A percentile compares a stretch with the other conserved stretches of the same genome.
phyloP scores from a whole-genome alignment of 129 eudicot species.

The Logfia minima region DNA sequence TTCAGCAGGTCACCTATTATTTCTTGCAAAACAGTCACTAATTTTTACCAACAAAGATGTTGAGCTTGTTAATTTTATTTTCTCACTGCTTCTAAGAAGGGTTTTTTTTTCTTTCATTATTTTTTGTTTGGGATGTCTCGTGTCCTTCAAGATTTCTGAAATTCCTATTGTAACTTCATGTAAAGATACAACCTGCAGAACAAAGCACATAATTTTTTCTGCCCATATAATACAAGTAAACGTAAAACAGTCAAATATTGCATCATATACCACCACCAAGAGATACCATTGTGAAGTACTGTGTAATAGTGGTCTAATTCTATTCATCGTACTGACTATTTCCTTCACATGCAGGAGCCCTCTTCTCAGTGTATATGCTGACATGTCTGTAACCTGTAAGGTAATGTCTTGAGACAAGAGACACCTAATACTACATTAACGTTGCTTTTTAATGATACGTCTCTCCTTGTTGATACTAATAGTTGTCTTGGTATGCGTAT shows the following conservation, averaged over 20 bases:
- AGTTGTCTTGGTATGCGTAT: neutral
- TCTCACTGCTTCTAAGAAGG: neutral
- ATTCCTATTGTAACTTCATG: neutral
- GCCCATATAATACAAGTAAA: neutral
- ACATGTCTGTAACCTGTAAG: conserved; percentile 99
- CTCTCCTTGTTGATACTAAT: neutral
- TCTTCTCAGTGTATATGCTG: conserved; percentile 98
- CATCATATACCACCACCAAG: neutral
- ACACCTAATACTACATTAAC: conserved; percentile 2
- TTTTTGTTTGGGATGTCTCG: neutral
- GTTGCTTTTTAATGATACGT: neutral
- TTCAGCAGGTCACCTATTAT: conserved; percentile 63
- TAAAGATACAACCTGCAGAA: neutral
- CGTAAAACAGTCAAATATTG: neutral
- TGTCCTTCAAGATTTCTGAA: neutral
- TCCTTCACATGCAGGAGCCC: conserved; percentile 64
- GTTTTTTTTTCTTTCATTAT: neutral
- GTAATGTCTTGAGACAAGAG: conserved; percentile 33
- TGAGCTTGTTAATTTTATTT: conserved; percentile 14
- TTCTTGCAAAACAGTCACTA: neutral
- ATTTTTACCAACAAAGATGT: conserved; percentile 4
- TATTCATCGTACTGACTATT: neutral
- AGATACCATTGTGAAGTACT: neutral
- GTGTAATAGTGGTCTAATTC: neutral
- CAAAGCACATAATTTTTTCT: neutral